Conservation (phyloP, 208 protist genomes). For the Trypanosomatidae sp. region DNA sequence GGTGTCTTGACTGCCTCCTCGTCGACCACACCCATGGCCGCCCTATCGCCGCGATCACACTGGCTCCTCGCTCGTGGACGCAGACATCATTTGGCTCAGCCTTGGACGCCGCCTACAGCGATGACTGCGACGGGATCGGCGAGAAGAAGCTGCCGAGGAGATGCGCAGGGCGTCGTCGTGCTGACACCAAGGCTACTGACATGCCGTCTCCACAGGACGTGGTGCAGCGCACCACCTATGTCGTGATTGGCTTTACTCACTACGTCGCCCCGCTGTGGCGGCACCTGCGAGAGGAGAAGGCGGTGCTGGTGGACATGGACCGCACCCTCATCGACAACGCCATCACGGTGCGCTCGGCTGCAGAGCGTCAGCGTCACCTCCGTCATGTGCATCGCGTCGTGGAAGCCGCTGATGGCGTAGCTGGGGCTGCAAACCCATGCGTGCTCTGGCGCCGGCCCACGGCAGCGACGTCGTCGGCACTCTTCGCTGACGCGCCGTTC, state of each 20-base stretch:
- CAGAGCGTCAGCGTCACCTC: constrained; percentile 29
- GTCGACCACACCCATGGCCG: constrained; percentile 48
- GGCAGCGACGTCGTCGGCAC: background rate
- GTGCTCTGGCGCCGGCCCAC: constrained; percentile 9
- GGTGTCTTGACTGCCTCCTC: constrained; percentile 73
- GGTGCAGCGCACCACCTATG: constrained; percentile 43
- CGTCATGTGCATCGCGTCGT: constrained; percentile 15
- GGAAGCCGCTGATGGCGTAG: constrained; percentile 8
- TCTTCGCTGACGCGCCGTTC: constrained; percentile 4
- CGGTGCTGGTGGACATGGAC: constrained; percentile 82
- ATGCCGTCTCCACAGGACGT: constrained; percentile 23
- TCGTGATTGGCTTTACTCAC: constrained; percentile 55
- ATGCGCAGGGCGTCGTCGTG: background rate
- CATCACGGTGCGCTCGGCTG: constrained; percentile 32
- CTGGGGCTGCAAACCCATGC: constrained; percentile 16
- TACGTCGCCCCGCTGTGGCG: constrained; percentile 66
- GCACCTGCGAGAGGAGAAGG: constrained; percentile 60
- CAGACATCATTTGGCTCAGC: background rate
- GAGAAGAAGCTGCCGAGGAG: background rate
- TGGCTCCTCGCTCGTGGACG: constrained; percentile 21
- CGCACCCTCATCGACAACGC: constrained; percentile 85
- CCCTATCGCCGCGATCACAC: constrained; percentile 54
- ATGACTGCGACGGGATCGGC: background rate
- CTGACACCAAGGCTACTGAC: background rate
- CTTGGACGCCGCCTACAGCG: background rate